Evolutionary conservation across 768 basidiomycete species (phyloP).

Genomic region (Lactarius vividus): DNA sequence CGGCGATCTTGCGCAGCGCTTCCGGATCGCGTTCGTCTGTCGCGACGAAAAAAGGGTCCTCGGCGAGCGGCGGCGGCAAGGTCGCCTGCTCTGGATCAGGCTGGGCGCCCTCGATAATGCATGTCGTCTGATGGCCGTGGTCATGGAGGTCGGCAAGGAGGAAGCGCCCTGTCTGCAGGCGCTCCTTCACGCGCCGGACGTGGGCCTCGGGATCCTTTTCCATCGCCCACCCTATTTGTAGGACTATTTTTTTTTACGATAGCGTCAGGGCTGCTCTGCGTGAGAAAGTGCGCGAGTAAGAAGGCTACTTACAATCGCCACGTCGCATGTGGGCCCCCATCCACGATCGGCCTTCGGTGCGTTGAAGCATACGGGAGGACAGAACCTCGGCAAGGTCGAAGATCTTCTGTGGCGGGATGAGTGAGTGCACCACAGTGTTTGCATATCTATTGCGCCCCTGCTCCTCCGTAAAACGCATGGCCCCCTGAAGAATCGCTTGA

Average conservation of each 20-base stretch:
- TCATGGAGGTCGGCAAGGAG: slow-evolving; percentile 27
- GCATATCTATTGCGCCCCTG: slow-evolving; percentile 11
- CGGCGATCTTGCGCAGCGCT: slow-evolving; percentile 35
- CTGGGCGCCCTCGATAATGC: slow-evolving; percentile 10
- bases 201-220: slow-evolving; percentile 37
- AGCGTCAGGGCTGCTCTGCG: not conserved
- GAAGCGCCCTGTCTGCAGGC: slow-evolving; percentile 32
- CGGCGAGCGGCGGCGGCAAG: slow-evolving; percentile 9
- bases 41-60: slow-evolving; percentile 35
- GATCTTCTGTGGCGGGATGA: slow-evolving; percentile 16
- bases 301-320: slow-evolving; percentile 38
- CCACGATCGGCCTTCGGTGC: slow-evolving; percentile 38
- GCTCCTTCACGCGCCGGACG: slow-evolving; percentile 35
- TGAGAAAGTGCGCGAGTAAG: not conserved
- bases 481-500: slow-evolving; percentile 13
- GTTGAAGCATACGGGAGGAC: slow-evolving; percentile 35
- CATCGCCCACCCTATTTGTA: slow-evolving; percentile 39
- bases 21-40: slow-evolving; percentile 43
- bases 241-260: slow-evolving; percentile 29
- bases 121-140: not conserved
- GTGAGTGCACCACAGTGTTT: slow-evolving; percentile 14
- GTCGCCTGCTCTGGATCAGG: slow-evolving; percentile 12
- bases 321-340: slow-evolving; percentile 46
- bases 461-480: slow-evolving; percentile 23
- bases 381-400: slow-evolving; percentile 36